Base-by-base conservation (phyloP, 805 yeast species). In the Cyberlindnera xishuangbannaensis region DNA sequence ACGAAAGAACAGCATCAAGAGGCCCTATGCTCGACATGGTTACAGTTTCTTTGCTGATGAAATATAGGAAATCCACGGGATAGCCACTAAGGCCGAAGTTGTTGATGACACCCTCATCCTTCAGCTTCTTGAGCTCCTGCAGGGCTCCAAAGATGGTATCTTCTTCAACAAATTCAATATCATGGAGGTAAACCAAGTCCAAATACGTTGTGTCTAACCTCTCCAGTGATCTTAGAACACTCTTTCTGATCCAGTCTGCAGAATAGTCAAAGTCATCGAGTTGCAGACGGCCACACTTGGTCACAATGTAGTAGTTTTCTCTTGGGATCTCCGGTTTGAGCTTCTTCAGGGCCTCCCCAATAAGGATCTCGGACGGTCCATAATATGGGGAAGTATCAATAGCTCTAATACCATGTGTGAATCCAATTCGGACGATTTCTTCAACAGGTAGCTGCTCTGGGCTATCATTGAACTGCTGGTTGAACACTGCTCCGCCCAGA, bases 351-450 rank as follows among this genome's bases (percentile, higher is more conserved):
- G 87, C 90, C 12, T 65, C 40, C 2, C 97, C 97, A 6, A 84
- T 53, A 11, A 88, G 43, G 14, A 59, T 65, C 51, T 88, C 97
- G 5, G 95, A 83, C 0, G 85, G 85, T 0, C 97, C 97, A 53
- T 88, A 88, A 59, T 84, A 87, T 4, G 97, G 96, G 0, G 96
- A 83, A 0, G 97, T 86, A 52, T 88, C 97, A 23, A 88, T 65
- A 2, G 95, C 92, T 28, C 67, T 70, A 39, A 85, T 62, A 0
- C 96, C 96, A 17, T 65, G 51, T 15, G 63, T 58, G 47, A 88
- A 78, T 0, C 88, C 92, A 11, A 55, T 48, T 30, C 61, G 52
- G 15, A 88, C 45, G 31, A 88, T 70, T 1, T 72, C 76, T 9
- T 59, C 62, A 9, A 78, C 67, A 2, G 85, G 81, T 26, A 84